A percentile compares a stretch with the other conserved stretches of the same genome.
Conservation (phyloP, 2,329 filamentous ascomycete species). For the Alternaria longipes region DNA sequence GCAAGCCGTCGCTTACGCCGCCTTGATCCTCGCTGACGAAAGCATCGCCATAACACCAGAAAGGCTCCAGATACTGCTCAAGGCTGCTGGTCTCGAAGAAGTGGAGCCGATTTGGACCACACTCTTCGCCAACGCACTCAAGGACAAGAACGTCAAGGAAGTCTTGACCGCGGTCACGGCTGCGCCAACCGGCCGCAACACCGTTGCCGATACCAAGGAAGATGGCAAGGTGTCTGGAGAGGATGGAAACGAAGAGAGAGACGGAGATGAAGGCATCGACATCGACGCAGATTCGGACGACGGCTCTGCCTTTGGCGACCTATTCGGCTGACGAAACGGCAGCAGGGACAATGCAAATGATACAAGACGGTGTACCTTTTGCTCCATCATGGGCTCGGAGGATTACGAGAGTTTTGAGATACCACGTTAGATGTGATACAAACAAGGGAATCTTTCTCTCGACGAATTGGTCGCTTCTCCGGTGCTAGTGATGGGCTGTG, state of each 20-base stretch:
- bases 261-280: constrained; percentile 13
- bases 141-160: constrained; percentile 90
- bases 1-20: constrained; percentile 88
- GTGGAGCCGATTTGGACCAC: constrained; percentile 98
- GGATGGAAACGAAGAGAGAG: constrained; percentile 8
- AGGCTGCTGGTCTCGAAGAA: constrained; percentile 83
- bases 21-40: constrained; percentile 98
- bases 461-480: neutral
- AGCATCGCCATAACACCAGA: constrained; percentile 95
- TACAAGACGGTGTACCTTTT: neutral
- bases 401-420: neutral
- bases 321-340: neutral
- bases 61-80: constrained; percentile 91
- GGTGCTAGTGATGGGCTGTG: neutral
- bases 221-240: neutral
- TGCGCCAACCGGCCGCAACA: neutral
- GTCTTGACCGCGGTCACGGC: constrained; percentile 80
- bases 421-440: neutral
- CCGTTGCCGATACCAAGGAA: constrained; percentile 3
- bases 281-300: constrained; percentile 18
- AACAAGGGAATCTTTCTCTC: neutral
- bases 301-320: constrained; percentile 1
- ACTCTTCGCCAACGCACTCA: constrained; percentile 95
- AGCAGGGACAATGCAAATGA: rapidly evolving
- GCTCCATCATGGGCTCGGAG: neutral